Evolutionary conservation across 2,329 filamentous ascomycete species (phyloP).

Genomic region (Aureobasidium lini): DNA sequence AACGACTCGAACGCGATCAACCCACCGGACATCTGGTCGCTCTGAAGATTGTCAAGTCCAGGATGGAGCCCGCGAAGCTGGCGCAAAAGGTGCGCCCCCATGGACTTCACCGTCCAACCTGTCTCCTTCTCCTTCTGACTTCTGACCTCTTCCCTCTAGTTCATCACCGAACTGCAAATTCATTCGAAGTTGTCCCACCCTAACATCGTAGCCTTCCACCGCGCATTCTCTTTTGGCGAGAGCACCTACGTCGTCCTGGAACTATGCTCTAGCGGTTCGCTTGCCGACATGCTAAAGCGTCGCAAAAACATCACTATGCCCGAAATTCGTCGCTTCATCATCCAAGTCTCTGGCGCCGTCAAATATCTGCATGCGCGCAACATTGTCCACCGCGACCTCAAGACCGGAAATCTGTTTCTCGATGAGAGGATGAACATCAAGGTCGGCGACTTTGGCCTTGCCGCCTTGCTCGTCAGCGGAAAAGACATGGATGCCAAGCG

Average conservation of each 20-base stretch:
- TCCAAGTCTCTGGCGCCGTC: slow-evolving; percentile 92
- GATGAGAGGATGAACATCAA: slow-evolving; percentile 96
- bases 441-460: slow-evolving; percentile 93
- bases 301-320: slow-evolving; percentile 85
- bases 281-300: slow-evolving; percentile 96
- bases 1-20: slow-evolving; percentile 47
- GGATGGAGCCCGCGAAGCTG: slow-evolving; percentile 71
- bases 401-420: slow-evolving; percentile 96
- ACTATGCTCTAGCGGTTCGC: slow-evolving; percentile 86
- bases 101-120: background rate
- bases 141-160: slow-evolving; percentile 36
- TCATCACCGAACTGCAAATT: slow-evolving; percentile 82
- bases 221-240: slow-evolving; percentile 82
- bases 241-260: slow-evolving; percentile 93
- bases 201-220: slow-evolving; percentile 91
- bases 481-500: slow-evolving; percentile 76
- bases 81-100: slow-evolving; percentile 62
- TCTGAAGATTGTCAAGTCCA: slow-evolving; percentile 75
- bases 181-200: slow-evolving; percentile 96
- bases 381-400: slow-evolving; percentile 92
- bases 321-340: slow-evolving; percentile 85
- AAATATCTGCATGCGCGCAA: slow-evolving; percentile 96
- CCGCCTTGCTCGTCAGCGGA: slow-evolving; percentile 82
- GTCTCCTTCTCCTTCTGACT: background rate
- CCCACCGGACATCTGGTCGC: slow-evolving; percentile 61